Evolutionary conservation across 2,329 filamentous ascomycete genomes (phyloP), one percentile per base, ranked within the genome.

Genomic region (Neofusicoccum sp.): DNA sequence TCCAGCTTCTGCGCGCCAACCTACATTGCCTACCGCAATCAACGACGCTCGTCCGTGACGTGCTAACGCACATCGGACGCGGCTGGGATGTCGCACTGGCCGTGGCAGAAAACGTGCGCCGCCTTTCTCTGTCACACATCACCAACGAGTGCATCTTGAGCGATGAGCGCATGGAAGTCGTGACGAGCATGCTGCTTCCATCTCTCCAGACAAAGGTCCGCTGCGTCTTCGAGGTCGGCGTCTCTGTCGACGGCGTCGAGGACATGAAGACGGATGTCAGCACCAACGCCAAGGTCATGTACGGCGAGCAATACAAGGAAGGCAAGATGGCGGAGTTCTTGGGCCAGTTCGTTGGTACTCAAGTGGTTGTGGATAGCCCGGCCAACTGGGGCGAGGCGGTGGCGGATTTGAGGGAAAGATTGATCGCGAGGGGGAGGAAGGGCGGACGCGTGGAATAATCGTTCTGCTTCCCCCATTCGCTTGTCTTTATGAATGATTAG

Each of bases 301-400:
- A 95, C 70, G 90, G 90, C 0, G 89, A 93, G 75, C 81, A 84
- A 62, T 92, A 93, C 72, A 90, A 91, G 65, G 85, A 86, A 65
- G 83, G 80, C 53, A 92, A 90, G 74, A 87, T 95, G 79, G 79
- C 77, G n/a, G 88, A 91, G 60, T 92, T 89, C 65, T 70, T 95
- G 64, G 73, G 78, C 11, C 81, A 82, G 36, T 80, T 82, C 71
- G 76, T 88, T 20, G 75, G 72, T 0, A 47, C 63, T 0, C 70
- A 70, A 12, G 71, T 75, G 64, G 67, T 68, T 14, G 71, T 75
- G 3, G 49, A 26, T 11, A 33, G 16, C 4, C 40, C 33, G 5
- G 24, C 59, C 3, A 47, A 16, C 0, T 81, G 79, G 77, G 77
- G 73, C 4, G 71, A 73, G 48, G 79, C 72, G 1, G 73, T 81